Evolutionary conservation across 169 alveolate species (phyloP).

Genomic region (Eimeria acervulina): DNA sequence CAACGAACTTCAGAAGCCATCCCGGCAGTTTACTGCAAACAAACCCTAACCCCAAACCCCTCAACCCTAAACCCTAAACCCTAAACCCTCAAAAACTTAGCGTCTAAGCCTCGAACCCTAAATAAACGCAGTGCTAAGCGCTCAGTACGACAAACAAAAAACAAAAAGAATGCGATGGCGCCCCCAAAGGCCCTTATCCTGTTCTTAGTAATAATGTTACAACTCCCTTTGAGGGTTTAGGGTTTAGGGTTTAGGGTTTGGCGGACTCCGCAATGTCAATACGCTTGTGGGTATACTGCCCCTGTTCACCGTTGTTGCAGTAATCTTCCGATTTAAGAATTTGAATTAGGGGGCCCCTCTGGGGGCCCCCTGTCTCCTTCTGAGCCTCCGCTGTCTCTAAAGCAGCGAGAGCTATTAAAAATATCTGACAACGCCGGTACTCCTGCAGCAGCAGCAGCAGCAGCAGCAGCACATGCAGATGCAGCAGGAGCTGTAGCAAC

Average conservation of each 20-base stretch:
- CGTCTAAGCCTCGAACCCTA: neutral
- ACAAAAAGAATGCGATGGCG: too few species aligned
- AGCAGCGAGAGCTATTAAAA: slow-evolving; percentile 85
- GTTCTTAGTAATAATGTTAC: too few species aligned
- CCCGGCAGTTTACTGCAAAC: slow-evolving; percentile 86
- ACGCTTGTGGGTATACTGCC: slow-evolving; percentile 85
- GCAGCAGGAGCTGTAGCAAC: too few species aligned
- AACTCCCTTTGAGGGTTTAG: neutral
- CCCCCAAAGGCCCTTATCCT: too few species aligned
- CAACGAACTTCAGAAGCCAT: slow-evolving; percentile 86
- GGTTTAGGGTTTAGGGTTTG: slow-evolving; percentile 20
- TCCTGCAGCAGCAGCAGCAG: slow-evolving; percentile 76
- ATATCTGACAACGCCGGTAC: slow-evolving; percentile 84
- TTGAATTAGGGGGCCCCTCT: slow-evolving; percentile 76
- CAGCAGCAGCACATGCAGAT: too few species aligned
- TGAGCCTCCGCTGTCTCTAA: slow-evolving; percentile 82
- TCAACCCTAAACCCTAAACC: neutral
- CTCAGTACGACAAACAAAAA: too few species aligned
- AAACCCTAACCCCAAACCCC: neutral
- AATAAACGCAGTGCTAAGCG: too few species aligned
- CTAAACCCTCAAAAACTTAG: neutral
- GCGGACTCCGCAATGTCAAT: slow-evolving; percentile 75
- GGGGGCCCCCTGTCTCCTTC: slow-evolving; percentile 1
- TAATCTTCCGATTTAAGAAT: slow-evolving; percentile 80
- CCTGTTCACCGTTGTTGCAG: slow-evolving; percentile 61